A percentile compares a stretch with the other conserved stretches of the same genome.
These are phyloP conservation scores for Mycena sp. DNA, from an alignment of 1,284 basidiomycete species.

Conservation along the genomic window DNA sequence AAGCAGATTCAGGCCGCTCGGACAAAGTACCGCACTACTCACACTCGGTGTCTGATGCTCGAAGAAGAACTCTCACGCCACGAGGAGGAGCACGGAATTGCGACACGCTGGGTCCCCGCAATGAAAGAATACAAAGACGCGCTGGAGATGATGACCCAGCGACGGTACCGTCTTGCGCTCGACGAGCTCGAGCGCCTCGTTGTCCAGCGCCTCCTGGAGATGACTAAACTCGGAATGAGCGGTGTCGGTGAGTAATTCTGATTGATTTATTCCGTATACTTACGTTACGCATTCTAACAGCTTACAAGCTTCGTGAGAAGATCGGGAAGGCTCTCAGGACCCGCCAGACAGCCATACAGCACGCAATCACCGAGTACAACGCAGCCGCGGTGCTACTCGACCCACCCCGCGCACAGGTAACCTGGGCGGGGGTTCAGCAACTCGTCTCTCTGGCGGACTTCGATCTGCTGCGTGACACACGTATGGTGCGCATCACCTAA, in stretches of 20 bases:
- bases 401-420: not conserved
- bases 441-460: conserved; percentile 5
- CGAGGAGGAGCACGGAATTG: conserved; percentile 10
- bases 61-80: conserved; percentile 13
- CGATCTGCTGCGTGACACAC: no score
- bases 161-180: conserved; percentile 31
- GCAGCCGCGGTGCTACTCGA: not conserved
- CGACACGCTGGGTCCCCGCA: conserved; percentile 14
- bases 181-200: conserved; percentile 34
- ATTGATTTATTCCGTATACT: not conserved
- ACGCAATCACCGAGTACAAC: conserved; percentile 2
- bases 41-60: not conserved
- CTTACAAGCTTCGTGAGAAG: conserved; percentile 19
- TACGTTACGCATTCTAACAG: not conserved
- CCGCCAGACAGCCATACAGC: conserved; percentile 5
- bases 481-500: no score
- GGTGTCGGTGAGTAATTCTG: conserved; percentile 23
- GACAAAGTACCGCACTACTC: conserved; percentile 1
- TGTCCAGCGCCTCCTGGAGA: conserved; percentile 34
- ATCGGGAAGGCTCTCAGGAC: conserved; percentile 11
- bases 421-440: not conserved
- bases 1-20: no score
- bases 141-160: conserved; percentile 1
- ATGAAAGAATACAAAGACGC: conserved; percentile 14
- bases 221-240: conserved; percentile 30